Evolutionary conservation across 805 yeast species (phyloP).

Genomic region (Jamesozyma piceae): DNA sequence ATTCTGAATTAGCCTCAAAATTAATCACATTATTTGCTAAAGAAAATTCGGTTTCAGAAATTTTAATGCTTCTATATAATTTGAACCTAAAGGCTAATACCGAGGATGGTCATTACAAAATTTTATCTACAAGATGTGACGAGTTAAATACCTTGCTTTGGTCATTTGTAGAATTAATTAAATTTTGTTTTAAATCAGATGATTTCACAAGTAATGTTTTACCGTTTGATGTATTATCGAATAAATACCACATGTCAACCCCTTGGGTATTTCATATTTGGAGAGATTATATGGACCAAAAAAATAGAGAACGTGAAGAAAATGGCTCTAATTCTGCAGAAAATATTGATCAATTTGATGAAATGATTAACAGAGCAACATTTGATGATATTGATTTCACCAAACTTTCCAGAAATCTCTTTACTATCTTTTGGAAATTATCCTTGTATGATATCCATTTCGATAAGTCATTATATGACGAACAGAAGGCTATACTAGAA

Average conservation of each 20-base stretch:
- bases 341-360: constrained; percentile 4
- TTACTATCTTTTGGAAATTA: constrained; percentile 61
- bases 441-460: constrained; percentile 62
- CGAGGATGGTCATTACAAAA: constrained; percentile 48
- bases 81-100: constrained; percentile 34
- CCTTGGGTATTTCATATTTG: constrained; percentile 73
- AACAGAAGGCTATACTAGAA: constrained; percentile 27
- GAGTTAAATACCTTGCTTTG: constrained; percentile 60
- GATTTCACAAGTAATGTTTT: constrained; percentile 32
- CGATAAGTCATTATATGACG: constrained; percentile 41
- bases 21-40: constrained; percentile 40
- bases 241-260: constrained; percentile 38
- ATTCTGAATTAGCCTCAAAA: constrained; percentile 39
- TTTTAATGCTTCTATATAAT: constrained; percentile 55
- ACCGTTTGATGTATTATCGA: constrained; percentile 34
- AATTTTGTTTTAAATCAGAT: constrained; percentile 36
- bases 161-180: constrained; percentile 50
- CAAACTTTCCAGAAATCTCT: constrained; percentile 36
- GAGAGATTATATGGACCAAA: constrained; percentile 40
- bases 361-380: constrained; percentile 8
- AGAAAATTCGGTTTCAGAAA: constrained; percentile 44
- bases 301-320: constrained; percentile 11
- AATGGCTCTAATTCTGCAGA: background rate
- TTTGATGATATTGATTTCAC: constrained; percentile 20
- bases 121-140: constrained; percentile 62